Evolutionary conservation across 1,284 basidiomycete genomes (phyloP), one percentile per base, ranked within the genome.

Genomic region (Sanghuangporus baumii): DNA sequence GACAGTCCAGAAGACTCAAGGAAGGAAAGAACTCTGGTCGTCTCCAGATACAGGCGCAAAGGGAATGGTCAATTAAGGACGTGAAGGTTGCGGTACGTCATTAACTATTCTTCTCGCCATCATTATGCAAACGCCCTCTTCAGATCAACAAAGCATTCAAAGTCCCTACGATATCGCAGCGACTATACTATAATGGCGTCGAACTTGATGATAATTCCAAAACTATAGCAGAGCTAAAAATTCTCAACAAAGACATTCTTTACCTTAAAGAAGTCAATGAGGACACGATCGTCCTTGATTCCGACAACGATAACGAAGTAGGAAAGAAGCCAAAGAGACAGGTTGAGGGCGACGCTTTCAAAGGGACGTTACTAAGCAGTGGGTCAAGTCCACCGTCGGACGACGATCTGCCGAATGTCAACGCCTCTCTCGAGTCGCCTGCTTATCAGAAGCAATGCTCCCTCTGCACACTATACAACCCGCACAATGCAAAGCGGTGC

Each of bases 151-250:
- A 84, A 23, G 75, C 80, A 37, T 74, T 86, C 51, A 77, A 79
- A 51, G 84, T 92, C 61, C 85, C 89, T 14, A 86, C 86, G 4
- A 88, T 91, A 60, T 88, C 81, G 66, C 91, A 93, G 69, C 80
- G 84, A 43, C 72, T 93, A 37, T 89, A 84, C 69, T 81, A 85
- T 70, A 76, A 79, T 56, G 82, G 79, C 1, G 71, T 74, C 36
- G 91, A 93, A 72, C 77, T 93, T 1, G 75, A 81, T 2, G 86
- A 91, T 69, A 88, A 84, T 68, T 65, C 76, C 20, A 79, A 78
- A 23, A 89, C 86, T 0, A 79, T 88, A 59, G 79, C 74, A 12
- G 77, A 79, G 1, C 76, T 93, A n/a, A 79, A 81, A 23, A 79
- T 93, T 55, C 70, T 85, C 34, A 80, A 84, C 43, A 83, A 87